Evolutionary conservation across 129 eudicot genomes (phyloP), one percentile per base, ranked within the genome.

Genomic region (Saussurea involucrata): DNA sequence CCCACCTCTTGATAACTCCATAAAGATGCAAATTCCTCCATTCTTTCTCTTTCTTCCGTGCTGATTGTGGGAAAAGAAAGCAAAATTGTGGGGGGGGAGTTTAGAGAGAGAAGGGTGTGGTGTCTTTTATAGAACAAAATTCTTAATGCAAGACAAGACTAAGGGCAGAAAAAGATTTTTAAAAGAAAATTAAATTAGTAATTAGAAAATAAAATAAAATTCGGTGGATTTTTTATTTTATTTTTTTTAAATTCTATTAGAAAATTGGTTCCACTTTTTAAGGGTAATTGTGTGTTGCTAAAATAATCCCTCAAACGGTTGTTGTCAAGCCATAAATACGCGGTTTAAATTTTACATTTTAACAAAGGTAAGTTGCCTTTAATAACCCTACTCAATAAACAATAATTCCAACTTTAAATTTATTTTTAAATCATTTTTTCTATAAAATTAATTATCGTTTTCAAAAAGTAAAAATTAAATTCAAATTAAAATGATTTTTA

Each of bases 1-100:
- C 90, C 81, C 73, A 92, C 97, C 92, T 92, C 91, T 77, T 82
- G 92, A 76, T 87, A 85, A 80, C 75, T 82, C 97, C 97, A 92
- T 69, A 89, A 78, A 69, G 96, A 87, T 63, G 76, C 78, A 74
- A 86, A 37, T 65, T 91, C 90, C 18, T 81, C 96, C 95, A 92
- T 92, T 34, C 15, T 57, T 24, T 79, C 42, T 68, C 11, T 68
- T 32, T 66, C 66, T 18, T 55, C 37, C 18, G 73, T 44, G 49
- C 24, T 65, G 40, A 63, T 42, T 72, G 57, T 44, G 78, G 22
- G 68, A 72, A 63, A 31, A 80, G 32, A 69, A 74, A 67, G 67
- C 25, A 22, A 77, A 77, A 49, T 80, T 72, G 78, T 32, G 77
- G 68, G 78, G 61, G 61, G 77, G 83, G 83, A 70, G 83, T 34